A percentile compares a stretch with the other conserved stretches of the same genome.
phyloP scores from a whole-genome alignment of 352 stramenopile genomes.

The Phytophthora idaei region DNA sequence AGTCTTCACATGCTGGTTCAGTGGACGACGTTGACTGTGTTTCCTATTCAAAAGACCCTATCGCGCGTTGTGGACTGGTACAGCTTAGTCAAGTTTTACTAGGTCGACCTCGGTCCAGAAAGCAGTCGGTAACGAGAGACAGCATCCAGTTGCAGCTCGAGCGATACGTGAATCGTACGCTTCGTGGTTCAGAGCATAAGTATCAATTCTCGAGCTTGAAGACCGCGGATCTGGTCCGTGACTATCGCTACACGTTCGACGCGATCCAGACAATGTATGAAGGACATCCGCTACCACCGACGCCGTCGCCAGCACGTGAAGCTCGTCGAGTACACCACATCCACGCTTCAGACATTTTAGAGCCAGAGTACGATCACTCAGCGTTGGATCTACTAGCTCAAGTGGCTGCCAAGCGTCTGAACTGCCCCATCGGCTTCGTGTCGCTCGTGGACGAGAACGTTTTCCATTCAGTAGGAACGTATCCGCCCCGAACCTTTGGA shows the following conservation, averaged over 20 bases:
- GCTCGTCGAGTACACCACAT: constrained; percentile 42
- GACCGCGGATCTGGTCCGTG: constrained; percentile 30
- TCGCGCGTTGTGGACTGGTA: constrained; percentile 35
- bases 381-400: constrained; percentile 51
- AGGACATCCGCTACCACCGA: constrained; percentile 44
- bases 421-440: constrained; percentile 56
- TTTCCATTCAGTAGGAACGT: constrained; percentile 50
- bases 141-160: constrained; percentile 34
- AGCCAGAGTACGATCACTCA: constrained; percentile 46
- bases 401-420: constrained; percentile 48
- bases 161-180: constrained; percentile 37
- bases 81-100: constrained; percentile 38
- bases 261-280: constrained; percentile 34
- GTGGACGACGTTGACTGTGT: background rate
- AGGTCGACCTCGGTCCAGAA: background rate
- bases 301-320: constrained; percentile 36
- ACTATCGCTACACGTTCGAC: constrained; percentile 54
- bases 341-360: constrained; percentile 39
- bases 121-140: constrained; percentile 8
- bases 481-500: constrained; percentile 21
- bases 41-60: constrained; percentile 19
- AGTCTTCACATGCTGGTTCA: constrained; percentile 1
- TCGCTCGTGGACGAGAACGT: constrained; percentile 47
- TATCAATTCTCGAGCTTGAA: constrained; percentile 26
- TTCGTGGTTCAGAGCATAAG: constrained; percentile 37